Percentiles rank a stretch among this genome's conserved stretches.
Conservation (phyloP, 148 eudicot species). For the Spergularia bocconei region DNA sequence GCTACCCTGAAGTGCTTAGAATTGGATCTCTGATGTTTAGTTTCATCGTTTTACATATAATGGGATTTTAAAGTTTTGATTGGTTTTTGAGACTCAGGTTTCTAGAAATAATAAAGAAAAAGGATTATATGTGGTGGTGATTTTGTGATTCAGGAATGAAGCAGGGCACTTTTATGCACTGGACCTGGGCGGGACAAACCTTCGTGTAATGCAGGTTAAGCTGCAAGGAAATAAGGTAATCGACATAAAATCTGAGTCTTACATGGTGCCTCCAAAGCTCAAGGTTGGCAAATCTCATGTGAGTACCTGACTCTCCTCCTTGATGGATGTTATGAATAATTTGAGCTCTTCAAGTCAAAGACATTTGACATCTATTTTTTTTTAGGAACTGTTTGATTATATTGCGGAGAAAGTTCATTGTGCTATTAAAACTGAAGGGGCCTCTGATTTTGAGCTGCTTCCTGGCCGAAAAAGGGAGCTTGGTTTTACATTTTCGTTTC, state of each 20-base stretch:
- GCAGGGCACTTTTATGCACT: constrained; percentile 42
- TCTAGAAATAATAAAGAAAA: background rate
- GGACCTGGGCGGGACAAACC: constrained; percentile 51
- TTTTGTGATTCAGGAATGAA: constrained; percentile 34
- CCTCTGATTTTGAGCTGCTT: constrained; percentile 20
- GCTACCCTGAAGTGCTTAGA: background rate
- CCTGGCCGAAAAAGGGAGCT: constrained; percentile 37
- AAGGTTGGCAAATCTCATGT: constrained; percentile 39
- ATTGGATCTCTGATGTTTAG: background rate
- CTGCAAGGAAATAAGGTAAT: constrained; percentile 25
- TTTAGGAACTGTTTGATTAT: constrained; percentile 44
- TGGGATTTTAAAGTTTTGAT: background rate
- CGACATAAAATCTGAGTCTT: constrained; percentile 18
- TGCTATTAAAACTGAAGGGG: constrained; percentile 22
- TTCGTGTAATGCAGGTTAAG: constrained; percentile 39
- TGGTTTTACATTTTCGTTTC: constrained; percentile 51
- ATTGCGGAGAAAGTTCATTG: constrained; percentile 36
- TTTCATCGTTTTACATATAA: background rate
- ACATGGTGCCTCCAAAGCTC: constrained; percentile 29
- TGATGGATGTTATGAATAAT: background rate
- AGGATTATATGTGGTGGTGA: background rate
- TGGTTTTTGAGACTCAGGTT: background rate
- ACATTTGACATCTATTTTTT: constrained; percentile 15
- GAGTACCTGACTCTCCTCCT: constrained; percentile 13
- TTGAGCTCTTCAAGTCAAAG: background rate